phyloP scores from a whole-genome alignment of 1,284 basidiomycete genomes.

The Sanghuangporus sanghuang region DNA sequence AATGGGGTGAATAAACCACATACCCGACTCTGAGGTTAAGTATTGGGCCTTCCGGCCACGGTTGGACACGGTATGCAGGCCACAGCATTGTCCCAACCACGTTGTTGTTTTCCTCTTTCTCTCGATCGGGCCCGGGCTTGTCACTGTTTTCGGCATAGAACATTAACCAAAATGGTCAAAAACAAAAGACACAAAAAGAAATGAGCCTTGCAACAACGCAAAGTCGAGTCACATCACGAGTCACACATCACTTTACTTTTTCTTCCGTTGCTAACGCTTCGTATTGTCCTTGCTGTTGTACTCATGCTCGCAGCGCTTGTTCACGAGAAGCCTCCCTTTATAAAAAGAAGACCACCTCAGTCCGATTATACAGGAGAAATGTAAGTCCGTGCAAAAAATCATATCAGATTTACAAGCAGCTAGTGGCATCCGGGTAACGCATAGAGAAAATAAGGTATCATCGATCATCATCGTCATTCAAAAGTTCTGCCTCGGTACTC shows the following conservation, averaged over 20 bases:
- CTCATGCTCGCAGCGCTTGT: background rate
- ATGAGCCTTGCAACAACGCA: background rate
- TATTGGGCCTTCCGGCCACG: background rate
- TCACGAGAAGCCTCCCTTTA: background rate
- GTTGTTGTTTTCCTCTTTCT: background rate
- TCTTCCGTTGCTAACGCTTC: background rate
- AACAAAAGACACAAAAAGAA: background rate
- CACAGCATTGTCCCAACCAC: slow-evolving; percentile 5
- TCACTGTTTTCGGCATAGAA: background rate
- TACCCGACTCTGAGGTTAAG: background rate
- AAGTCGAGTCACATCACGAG: background rate
- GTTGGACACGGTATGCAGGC: background rate
- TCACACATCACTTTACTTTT: background rate
- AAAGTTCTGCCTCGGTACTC: background rate
- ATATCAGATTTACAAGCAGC: slow-evolving; percentile 1
- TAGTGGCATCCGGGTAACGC: slow-evolving; percentile 10
- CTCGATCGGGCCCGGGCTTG: background rate
- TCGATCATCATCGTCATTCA: background rate
- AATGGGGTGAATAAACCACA: background rate
- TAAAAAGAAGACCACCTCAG: background rate
- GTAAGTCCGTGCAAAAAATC: background rate
- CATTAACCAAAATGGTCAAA: background rate
- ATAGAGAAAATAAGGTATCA: slow-evolving; percentile 12
- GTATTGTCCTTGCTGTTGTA: slow-evolving; percentile 9
- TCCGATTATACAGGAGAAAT: too few species aligned